Conservation (phyloP, 2,329 filamentous ascomycete genomes). For the Alternaria conjuncta region DNA sequence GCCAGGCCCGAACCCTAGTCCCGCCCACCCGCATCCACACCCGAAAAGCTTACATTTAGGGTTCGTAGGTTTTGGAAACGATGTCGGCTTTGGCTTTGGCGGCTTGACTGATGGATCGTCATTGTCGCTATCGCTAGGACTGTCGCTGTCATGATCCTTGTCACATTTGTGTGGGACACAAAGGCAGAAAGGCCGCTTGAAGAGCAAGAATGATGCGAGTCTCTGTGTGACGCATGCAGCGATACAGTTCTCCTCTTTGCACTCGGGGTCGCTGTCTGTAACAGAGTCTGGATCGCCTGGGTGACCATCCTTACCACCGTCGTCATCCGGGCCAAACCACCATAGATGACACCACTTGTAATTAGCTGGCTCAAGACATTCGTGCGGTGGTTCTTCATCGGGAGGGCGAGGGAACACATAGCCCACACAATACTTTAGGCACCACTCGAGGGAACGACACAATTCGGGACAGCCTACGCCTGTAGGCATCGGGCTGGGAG, state of each 20-base stretch:
- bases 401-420: slow-evolving; percentile 1
- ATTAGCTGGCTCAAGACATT: slow-evolving; percentile 13
- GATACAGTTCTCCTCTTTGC: slow-evolving; percentile 19
- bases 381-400: not conserved
- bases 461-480: slow-evolving; percentile 7
- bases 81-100: slow-evolving; percentile 11
- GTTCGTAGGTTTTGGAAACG: slow-evolving; percentile 1
- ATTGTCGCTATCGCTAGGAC: slow-evolving; percentile 8
- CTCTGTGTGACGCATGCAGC: slow-evolving; percentile 10
- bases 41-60: slow-evolving; percentile 24
- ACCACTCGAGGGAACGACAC: slow-evolving; percentile 2
- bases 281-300: slow-evolving; percentile 14
- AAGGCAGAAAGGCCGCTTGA: slow-evolving; percentile 19
- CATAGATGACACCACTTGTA: slow-evolving; percentile 10
- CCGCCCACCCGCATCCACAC: slow-evolving; percentile 34
- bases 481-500: not conserved
- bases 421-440: slow-evolving; percentile 4
- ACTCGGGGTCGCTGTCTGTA: slow-evolving; percentile 7
- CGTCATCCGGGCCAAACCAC: slow-evolving; percentile 6
- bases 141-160: slow-evolving; percentile 10
- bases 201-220: slow-evolving; percentile 1
- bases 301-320: not conserved
- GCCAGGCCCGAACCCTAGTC: slow-evolving; percentile 26
- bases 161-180: slow-evolving; percentile 19
- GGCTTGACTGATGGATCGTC: slow-evolving; percentile 7